Evolutionary conservation across 192 early-diverging fungal species (phyloP).

Genomic region (Backusella sp.): DNA sequence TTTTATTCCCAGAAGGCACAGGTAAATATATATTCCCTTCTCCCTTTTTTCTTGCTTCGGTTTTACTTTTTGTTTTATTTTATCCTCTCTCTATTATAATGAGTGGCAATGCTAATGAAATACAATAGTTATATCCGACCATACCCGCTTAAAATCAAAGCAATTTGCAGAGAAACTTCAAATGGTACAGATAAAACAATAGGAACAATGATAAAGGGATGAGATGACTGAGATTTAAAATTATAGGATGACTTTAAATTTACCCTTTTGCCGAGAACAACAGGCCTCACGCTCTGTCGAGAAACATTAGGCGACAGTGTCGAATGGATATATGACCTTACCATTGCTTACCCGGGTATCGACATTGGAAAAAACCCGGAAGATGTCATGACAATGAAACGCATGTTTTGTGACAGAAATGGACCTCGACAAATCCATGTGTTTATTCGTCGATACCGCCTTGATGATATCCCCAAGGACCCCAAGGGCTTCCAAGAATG

Average conservation of each 20-base stretch:
- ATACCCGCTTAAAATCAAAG: conserved; percentile 65
- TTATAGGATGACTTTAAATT: conserved; percentile 56
- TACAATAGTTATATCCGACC: conserved; percentile 64
- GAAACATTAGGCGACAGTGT: conserved; percentile 63
- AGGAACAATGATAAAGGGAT: background rate
- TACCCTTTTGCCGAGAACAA: conserved; percentile 83
- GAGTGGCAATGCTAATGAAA: background rate
- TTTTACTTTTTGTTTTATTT: background rate
- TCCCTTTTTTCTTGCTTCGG: background rate
- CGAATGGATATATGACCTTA: conserved; percentile 83
- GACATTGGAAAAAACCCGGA: conserved; percentile 67
- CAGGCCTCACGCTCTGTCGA: conserved; percentile 76
- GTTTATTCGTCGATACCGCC: conserved; percentile 66
- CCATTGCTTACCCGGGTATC: conserved; percentile 86
- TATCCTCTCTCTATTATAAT: background rate
- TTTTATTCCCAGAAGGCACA: conserved; percentile 97
- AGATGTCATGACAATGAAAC: conserved; percentile 75
- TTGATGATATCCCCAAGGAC: conserved; percentile 67
- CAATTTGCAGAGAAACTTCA: conserved; percentile 65
- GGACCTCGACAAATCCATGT: conserved; percentile 83
- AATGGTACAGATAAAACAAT: background rate
- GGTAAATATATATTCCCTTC: conserved; percentile 15
- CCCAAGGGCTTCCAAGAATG: conserved; percentile 72
- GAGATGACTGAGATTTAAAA: background rate
- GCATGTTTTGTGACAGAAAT: conserved; percentile 68